Percentiles rank a stretch among this genome's conserved stretches.
Evolutionary conservation across 2,329 filamentous ascomycete genomes (phyloP).

Genomic region (Ophiosphaerella narmari): DNA sequence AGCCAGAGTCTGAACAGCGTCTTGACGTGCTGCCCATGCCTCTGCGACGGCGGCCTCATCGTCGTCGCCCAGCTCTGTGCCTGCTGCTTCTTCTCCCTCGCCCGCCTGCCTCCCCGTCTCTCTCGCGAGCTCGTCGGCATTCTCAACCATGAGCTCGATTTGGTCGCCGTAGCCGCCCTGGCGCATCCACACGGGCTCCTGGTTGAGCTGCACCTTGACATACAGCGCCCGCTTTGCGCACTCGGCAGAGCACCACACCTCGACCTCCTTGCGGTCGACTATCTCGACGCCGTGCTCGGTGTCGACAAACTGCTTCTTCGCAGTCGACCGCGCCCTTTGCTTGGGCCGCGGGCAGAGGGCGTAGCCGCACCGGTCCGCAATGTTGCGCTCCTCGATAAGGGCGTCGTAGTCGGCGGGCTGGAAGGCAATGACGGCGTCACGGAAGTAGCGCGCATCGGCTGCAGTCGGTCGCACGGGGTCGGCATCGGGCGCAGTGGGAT

Average conservation of each 20-base stretch:
- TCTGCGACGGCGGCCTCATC: slow-evolving; percentile 41
- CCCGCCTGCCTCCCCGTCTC: slow-evolving; percentile 9
- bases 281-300: slow-evolving; percentile 63
- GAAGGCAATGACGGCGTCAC: slow-evolving; percentile 70
- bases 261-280: slow-evolving; percentile 71
- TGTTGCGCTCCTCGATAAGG: slow-evolving; percentile 85
- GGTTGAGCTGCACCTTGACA: slow-evolving; percentile 84
- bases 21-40: slow-evolving; percentile 41
- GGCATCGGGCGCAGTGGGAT: slow-evolving; percentile 58
- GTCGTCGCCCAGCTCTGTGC: slow-evolving; percentile 12
- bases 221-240: slow-evolving; percentile 83
- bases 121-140: slow-evolving; percentile 34
- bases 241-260: slow-evolving; percentile 82
- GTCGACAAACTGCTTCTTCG: slow-evolving; percentile 68
- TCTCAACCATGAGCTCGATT: slow-evolving; percentile 48
- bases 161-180: slow-evolving; percentile 53
- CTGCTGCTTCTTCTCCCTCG: slow-evolving; percentile 8
- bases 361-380: slow-evolving; percentile 82
- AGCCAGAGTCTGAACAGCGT: slow-evolving; percentile 47
- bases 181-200: slow-evolving; percentile 84
- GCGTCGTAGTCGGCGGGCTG: slow-evolving; percentile 89
- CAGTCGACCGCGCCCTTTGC: slow-evolving; percentile 55
- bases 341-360: slow-evolving; percentile 73
- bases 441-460: slow-evolving; percentile 68
- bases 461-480: slow-evolving; percentile 58